Percentiles rank a stretch among this genome's conserved stretches.
phyloP scores from a whole-genome alignment of 768 basidiomycete genomes.

The Clavulina sp. region DNA sequence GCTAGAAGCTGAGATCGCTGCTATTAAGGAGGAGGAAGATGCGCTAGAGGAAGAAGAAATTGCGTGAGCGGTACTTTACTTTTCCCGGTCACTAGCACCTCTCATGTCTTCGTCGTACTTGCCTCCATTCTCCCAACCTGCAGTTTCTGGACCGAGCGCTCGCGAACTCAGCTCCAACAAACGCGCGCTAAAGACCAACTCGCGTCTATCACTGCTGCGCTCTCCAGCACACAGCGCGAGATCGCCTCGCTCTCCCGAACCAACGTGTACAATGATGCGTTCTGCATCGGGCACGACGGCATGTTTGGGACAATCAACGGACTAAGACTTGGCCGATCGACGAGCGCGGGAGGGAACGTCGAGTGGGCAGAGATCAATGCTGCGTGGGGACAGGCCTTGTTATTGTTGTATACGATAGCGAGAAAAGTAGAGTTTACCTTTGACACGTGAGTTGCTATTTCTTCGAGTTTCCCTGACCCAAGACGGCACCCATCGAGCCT shows the following conservation, averaged over 20 bases:
- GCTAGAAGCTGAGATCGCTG: constrained; percentile 51
- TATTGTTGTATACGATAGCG: constrained; percentile 79
- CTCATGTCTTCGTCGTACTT: neutral
- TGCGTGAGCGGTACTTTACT: constrained; percentile 33
- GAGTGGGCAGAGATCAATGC: constrained; percentile 99
- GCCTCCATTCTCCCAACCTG: neutral
- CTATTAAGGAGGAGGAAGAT: constrained; percentile 61
- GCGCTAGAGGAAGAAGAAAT: constrained; percentile 68
- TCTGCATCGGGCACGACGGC: constrained; percentile 88
- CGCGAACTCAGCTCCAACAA: neutral
- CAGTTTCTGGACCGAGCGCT: constrained; percentile 11
- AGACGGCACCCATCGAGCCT: too few species aligned
- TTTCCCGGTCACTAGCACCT: neutral
- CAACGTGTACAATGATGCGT: constrained; percentile 91
- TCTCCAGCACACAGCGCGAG: constrained; percentile 11
- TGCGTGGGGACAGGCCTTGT: constrained; percentile 92
- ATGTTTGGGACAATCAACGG: constrained; percentile 98
- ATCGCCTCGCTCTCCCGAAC: constrained; percentile 59
- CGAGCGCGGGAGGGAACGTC: constrained; percentile 70
- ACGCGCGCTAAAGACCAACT: constrained; percentile 7
- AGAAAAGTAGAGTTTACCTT: constrained; percentile 82
- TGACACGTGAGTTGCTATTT: constrained; percentile 39
- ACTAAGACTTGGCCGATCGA: constrained; percentile 73
- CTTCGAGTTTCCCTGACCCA: neutral
- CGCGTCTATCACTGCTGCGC: constrained; percentile 2